Percentiles rank a stretch among this genome's conserved stretches.
phyloP scores from a whole-genome alignment of 192 early-diverging fungal genomes.

The Coemansia sp. region DNA sequence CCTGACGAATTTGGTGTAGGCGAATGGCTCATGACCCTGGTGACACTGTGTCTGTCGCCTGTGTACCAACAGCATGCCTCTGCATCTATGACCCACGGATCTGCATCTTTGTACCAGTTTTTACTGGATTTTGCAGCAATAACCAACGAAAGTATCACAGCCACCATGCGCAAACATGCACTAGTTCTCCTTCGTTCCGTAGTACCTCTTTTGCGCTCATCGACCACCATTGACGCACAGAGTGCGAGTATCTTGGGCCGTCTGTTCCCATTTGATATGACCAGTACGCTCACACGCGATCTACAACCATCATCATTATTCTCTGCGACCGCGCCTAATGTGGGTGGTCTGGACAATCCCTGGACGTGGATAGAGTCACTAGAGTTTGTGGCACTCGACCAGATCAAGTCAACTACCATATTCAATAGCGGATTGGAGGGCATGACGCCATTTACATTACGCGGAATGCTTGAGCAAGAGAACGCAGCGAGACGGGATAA shows the following conservation, averaged over 20 bases:
- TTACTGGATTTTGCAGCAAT: constrained; percentile 40
- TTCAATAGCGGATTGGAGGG: constrained; percentile 28
- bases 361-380: constrained; percentile 43
- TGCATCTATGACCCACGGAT: neutral
- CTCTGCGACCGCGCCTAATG: neutral
- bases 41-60: constrained; percentile 27
- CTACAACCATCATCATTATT: constrained; percentile 15
- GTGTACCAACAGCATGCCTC: neutral
- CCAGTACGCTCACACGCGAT: constrained; percentile 17
- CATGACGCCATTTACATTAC: constrained; percentile 48
- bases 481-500: no score
- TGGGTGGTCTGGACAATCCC: constrained; percentile 23
- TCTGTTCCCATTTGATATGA: constrained; percentile 38
- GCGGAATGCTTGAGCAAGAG: constrained; percentile 36
- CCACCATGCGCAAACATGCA: constrained; percentile 34
- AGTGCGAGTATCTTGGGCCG: constrained; percentile 20
- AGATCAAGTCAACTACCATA: constrained; percentile 11
- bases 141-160: constrained; percentile 32
- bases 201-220: constrained; percentile 12
- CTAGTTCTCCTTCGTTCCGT: constrained; percentile 21
- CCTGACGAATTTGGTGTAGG: constrained; percentile 39
- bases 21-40: constrained; percentile 43
- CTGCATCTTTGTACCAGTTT: constrained; percentile 8
- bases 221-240: neutral
- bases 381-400: constrained; percentile 31